Base-by-base conservation (phyloP, 2,329 filamentous ascomycete genomes). In the Colletotrichum australisinense region DNA sequence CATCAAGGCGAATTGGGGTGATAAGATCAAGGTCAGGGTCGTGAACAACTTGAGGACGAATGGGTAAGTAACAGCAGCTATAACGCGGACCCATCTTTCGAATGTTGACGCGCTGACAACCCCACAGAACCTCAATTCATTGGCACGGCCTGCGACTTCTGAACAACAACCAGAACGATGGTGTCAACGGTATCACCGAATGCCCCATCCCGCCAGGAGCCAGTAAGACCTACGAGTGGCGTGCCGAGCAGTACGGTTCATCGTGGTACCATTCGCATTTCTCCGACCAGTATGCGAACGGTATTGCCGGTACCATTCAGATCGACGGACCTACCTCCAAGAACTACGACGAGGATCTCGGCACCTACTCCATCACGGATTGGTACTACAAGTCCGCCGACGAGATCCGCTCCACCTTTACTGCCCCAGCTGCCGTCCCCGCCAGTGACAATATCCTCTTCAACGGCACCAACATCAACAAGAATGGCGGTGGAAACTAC, bases 291-390 rank as follows among this genome's bases (percentile, higher is more conserved):
- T 88, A 88, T 74, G 84, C 83, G 28, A 86, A 90, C 72, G 89
- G 89, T 5, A 79, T 90, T 0, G 79, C 84, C 16, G 89, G 89
- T 1, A 79, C 85, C 0, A 86, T 91, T 32, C 78, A 88, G 32
- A 85, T 89, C 60, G 79, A 87, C 55, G 88, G 87, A 0, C 89
- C 89, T 0, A 73, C 76, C 16, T 75, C 75, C 12, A 56, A 56
- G n/a, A 76, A 77, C 60, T 93, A 92, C 76, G 91, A 94, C 73
- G 84, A 88, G 60, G 92, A 94, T 76, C 82, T 93, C 0, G 92
- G 92, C 2, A 63, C 73, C 3, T 85, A 88, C 16, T 84, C 87
- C 7, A 81, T 91, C 32, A 85, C 84, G 4, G 89, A 91, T 75
- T 91, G 87, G 84, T 88, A 88, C 79, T 84, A 87, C 64, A 72